Base-by-base conservation (phyloP, 2,329 filamentous ascomycete species). In the Escovopsis sp. region DNA sequence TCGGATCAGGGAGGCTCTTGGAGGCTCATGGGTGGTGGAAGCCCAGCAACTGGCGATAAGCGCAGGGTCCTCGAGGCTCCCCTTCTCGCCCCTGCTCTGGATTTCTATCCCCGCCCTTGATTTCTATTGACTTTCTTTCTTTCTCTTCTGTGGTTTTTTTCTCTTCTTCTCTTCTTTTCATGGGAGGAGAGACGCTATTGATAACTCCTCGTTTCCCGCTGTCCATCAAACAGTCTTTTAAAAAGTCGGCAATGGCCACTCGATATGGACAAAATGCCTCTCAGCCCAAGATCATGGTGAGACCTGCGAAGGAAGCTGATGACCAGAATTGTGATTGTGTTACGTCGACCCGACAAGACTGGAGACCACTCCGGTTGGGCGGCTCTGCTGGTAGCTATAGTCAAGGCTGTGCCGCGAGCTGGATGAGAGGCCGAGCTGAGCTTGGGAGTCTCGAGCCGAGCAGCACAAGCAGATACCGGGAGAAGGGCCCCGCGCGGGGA, bases 231-330 rank as follows among this genome's bases (percentile, higher is more conserved):
- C 25, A 39, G 34, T 24, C 32, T 34, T 33, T 34, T 34, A 16
- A 31, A 25, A 40, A 14, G 34, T 30, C 40, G 35, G 37, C 34
- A 29, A 37, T 35, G 35, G 30, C n/a, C 15, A 11, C n/a, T 20
- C 37, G 30, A 35, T 12, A 35, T 34, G 30, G 41, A 30, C 40
- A 40, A 39, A 40, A 39, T 40, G 33, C 33, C 43, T 45, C 43
- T 35, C 30, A 35, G 43, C 43, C 41, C n/a, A 42, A 35, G 35
- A 27, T 36, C 20, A 36, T 13, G 33, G 39, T 39, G 35, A 30
- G 25, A 35, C 29, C 25, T 31, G 37, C 29, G 29, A 37, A 27
- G 7, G 35, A 35, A 33, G 15, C 16, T 14, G 20, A 35, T 25
- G 33, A 40, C 39, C 27, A 25, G 30, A 14, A 27, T 33, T 25